phyloP scores from a whole-genome alignment of 2,329 filamentous ascomycete genomes.

The Cladosporium phlei region DNA sequence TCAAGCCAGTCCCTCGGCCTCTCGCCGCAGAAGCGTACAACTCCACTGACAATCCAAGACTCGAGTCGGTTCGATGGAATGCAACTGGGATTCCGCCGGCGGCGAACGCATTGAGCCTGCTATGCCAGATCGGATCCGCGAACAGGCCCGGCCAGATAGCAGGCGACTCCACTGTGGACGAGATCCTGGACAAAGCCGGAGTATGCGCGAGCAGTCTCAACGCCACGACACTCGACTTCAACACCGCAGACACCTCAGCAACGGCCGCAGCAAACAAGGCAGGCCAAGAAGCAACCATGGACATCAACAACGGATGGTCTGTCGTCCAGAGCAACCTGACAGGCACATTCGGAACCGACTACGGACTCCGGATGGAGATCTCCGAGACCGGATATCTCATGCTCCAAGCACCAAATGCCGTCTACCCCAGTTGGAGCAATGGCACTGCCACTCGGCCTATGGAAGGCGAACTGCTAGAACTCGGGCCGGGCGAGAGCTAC shows the following conservation, averaged over 20 bases:
- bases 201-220: conserved; percentile 2
- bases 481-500: conserved; percentile 14
- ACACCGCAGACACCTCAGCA: conserved; percentile 2
- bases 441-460: neutral
- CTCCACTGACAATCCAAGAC: too few species aligned
- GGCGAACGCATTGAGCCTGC: conserved; percentile 12
- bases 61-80: neutral
- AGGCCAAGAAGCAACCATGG: neutral
- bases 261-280: neutral
- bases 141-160: neutral
- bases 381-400: conserved; percentile 15
- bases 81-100: neutral
- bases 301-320: conserved; percentile 17
- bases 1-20: neutral
- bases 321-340: neutral
- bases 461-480: neutral
- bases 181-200: conserved; percentile 8
- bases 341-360: conserved; percentile 14
- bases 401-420: conserved; percentile 12
- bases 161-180: neutral
- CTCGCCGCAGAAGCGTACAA: neutral
- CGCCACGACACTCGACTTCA: conserved; percentile 3
- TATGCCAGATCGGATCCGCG: neutral
- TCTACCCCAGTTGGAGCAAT: conserved; percentile 18
- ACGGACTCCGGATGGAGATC: conserved; percentile 14